These are phyloP conservation scores for Aspergillus quadrilineatus DNA, from an alignment of 2,329 filamentous ascomycete species.

Conservation along the genomic window DNA sequence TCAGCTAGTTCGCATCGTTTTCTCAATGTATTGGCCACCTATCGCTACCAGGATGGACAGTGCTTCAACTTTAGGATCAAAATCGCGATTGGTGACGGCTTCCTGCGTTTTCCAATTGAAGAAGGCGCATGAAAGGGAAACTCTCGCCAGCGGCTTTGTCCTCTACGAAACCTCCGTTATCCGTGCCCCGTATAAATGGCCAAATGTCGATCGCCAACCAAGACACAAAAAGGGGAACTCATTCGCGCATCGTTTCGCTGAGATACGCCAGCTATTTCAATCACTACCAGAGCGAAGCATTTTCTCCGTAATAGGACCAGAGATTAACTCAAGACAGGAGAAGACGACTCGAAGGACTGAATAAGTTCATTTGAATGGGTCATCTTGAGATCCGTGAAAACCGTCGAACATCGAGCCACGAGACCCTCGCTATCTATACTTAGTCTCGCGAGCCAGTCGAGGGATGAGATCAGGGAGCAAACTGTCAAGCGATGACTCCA, in stretches of 20 bases:
- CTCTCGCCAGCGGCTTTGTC: neutral
- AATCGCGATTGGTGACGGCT: neutral
- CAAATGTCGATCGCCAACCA: slow-evolving; percentile 4
- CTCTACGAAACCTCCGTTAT: too few relatives aligned
- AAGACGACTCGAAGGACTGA: neutral
- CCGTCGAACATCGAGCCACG: slow-evolving; percentile 3
- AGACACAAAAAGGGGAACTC: slow-evolving; percentile 5
- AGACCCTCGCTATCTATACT: neutral
- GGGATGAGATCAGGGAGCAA: neutral
- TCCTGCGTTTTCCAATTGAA: neutral
- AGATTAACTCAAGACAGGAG: too few relatives aligned
- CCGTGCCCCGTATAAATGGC: neutral
- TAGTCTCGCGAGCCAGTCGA: slow-evolving; percentile 1
- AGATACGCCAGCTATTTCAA: neutral
- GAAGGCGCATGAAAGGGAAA: neutral
- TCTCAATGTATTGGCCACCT: neutral
- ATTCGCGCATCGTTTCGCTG: neutral
- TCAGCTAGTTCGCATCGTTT: neutral
- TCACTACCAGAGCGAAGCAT: neutral
- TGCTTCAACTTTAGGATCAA: neutral
- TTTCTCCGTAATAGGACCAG: neutral
- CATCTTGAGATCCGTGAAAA: neutral
- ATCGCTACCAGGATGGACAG: neutral
- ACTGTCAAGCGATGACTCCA: neutral
- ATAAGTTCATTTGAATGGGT: neutral